Evolutionary conservation across 768 basidiomycete species (phyloP).

Genomic region (Exidia glandulosa): DNA sequence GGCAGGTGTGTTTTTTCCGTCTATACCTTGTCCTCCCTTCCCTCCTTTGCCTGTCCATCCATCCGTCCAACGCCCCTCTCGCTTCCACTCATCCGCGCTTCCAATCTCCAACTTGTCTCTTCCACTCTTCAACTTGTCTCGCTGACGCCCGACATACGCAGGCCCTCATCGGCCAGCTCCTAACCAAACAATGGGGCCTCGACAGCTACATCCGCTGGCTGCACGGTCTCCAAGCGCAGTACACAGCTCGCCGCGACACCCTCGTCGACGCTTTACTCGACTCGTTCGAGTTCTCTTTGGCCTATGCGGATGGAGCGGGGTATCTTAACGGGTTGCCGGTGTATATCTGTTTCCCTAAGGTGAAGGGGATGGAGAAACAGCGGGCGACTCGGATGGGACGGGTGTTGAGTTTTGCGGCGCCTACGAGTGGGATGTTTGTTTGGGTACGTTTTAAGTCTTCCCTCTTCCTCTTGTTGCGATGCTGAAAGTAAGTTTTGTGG

Average conservation of each 20-base stretch:
- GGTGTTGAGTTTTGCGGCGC: conserved; percentile 62
- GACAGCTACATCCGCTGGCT: conserved; percentile 73
- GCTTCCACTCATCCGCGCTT: no score
- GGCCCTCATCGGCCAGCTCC: conserved; percentile 47
- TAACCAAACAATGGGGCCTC: conserved; percentile 51
- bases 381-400: conserved; percentile 19
- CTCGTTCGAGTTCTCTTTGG: conserved; percentile 45
- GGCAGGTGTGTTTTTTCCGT: conserved; percentile 38
- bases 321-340: conserved; percentile 28
- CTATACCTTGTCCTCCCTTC: no score
- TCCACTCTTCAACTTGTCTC: no score
- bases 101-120: not conserved
- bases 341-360: conserved; percentile 35
- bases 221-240: conserved; percentile 46
- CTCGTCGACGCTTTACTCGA: conserved; percentile 54
- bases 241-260: conserved; percentile 46
- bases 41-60: not conserved
- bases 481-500: no score
- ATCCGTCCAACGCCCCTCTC: not conserved
- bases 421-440: conserved; percentile 75
- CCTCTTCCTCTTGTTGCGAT: no score
- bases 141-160: no score
- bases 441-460: no score
- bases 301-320: conserved; percentile 10
- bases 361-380: conserved; percentile 13